Evolutionary conservation across 1,284 basidiomycete species (phyloP), one percentile per base, ranked within the genome.

Genomic region (Apiotrichum porosum): DNA sequence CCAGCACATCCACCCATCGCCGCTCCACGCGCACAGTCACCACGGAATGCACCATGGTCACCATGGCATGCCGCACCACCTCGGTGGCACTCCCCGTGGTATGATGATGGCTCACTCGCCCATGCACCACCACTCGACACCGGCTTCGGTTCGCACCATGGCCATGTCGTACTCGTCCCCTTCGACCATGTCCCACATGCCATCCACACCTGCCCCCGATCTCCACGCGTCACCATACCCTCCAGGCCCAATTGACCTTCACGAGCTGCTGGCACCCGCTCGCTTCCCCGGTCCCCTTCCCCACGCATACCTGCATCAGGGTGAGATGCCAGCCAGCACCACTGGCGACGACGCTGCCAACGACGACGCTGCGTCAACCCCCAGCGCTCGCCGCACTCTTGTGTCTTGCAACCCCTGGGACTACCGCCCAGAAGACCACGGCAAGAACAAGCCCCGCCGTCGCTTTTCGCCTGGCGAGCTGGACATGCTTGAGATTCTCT

Each of bases 381-480:
- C 44, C 18, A 47, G 40, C 15, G 39, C 53, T 18, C 51, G 51
- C 21, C 47, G 51, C 13, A 44, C 54, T 6, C 46, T 52, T 13
- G 51, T 56, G 2, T 52, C 51, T 4, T 52, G 51, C 50, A 56
- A 56, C 51, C 54, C 54, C 2, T 56, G 54, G 54, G 54, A 56
- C 51, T 56, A 56, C 43, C 51, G 44, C 13, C 50, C 47, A 32
- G 53, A 52, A 37, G 52, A 47, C 44, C 53, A 52, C 44, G 58
- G 49, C 42, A 57, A 48, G 55, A 55, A 47, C 55, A 60, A 51
- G 51, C 51, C 49, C 17, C 52, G 49, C 17, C 53, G 52, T 35
- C 51, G 52, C 33, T 56, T 56, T 40, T 52, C 54, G 21, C 54
- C 54, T 6, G 51, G 51, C 26, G 54, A 56, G 39, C 54, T 56